Evolutionary conservation across 306 rosid genomes (phyloP), one percentile per base, ranked within the genome.

Genomic region (Lablab purpureus): DNA sequence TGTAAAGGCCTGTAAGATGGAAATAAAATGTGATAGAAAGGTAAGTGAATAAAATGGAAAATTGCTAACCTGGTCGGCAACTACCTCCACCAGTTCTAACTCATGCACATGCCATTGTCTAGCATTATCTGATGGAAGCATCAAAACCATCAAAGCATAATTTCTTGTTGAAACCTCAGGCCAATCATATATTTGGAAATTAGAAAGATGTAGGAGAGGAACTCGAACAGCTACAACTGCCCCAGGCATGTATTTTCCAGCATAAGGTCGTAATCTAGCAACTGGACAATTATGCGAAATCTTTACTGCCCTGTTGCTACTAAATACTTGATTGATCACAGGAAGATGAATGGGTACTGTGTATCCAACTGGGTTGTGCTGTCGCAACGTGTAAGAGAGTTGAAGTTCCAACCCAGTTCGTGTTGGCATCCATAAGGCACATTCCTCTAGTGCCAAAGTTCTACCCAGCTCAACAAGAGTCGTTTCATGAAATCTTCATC

Each of bases 401-500:
- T 93, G 98, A 88, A 95, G 97, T 87, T 95, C 99, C 84, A 95
- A 88, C 3, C 98, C 98, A 40, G 97, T 86, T 9, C 96, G 94
- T 0, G 97, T 95, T 2, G 99, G 99, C 99, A 95, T 95, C 99
- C 99, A 95, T 58, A 95, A 82, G 32, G 97, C 94, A 85, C 99
- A 95, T 89, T 95, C 99, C 81, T 93, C 99, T 60, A 95, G 85
- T 15, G 86, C 98, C 89, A 95, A 81, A 65, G 97, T 95, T 82
- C 98, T 93, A 55, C 98, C 98, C 74, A 89, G 67, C 74, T 91
- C 97, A 37, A 91, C 76, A 78, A 91, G 92, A 13, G 97, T 91
- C 2, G 94, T 91, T 76, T 88, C n/a, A n/a, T n/a, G n/a, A n/a
- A n/a, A n/a, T n/a, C n/a, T n/a, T n/a, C n/a, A n/a, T n/a, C n/a